Base-by-base conservation (phyloP, 108 stramenopile species). In the Tribonema minus region DNA sequence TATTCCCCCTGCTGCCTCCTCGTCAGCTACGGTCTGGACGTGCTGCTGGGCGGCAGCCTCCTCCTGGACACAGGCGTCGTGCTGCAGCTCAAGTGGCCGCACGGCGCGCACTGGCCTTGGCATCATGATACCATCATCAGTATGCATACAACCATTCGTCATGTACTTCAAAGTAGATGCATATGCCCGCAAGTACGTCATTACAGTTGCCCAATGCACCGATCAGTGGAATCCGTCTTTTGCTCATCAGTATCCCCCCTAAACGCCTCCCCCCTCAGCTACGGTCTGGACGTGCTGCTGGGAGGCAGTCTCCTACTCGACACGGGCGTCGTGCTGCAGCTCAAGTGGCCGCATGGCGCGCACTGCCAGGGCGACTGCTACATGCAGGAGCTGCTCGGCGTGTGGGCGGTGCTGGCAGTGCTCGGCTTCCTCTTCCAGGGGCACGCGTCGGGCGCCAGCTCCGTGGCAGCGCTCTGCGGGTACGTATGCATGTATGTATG, bases 341-440 rank as follows among this genome's bases (percentile, higher is more conserved):
- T 46, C 69, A 70, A 58, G 1, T 70, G 69, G 69, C n/a, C 46
- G 32, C 58, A 28, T n/a, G 32, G 20, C 25, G 15, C 5, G 0
- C 54, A 70, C 59, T 63, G 61, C 71, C 39, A 37, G 71, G 38
- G 29, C 0, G 61, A 72, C 61, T 72, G 71, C 71, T 37, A 63
- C 26, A 30, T 72, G 37, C 71, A 59, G 31, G 9, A 20, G 37
- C 30, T 72, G 38, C 27, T 72, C 3, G 31, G 61, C 1, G 30
- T 23, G 38, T 72, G 71, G 71, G 71, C 61, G 15, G 61, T 38
- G 61, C 61, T 72, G 1, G 25, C 71, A 3, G 30, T 31, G 61
- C 6, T 72, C 2, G 71, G 71, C 37, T n/a, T 72, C 12, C 38
- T 39, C 28, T 27, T 62, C 61, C 71, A 71, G 71, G 71, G 71